Percentiles rank a stretch among this genome's conserved stretches.
Conservation (phyloP, 2,329 filamentous ascomycete genomes). For the Sporothrix pallida region DNA sequence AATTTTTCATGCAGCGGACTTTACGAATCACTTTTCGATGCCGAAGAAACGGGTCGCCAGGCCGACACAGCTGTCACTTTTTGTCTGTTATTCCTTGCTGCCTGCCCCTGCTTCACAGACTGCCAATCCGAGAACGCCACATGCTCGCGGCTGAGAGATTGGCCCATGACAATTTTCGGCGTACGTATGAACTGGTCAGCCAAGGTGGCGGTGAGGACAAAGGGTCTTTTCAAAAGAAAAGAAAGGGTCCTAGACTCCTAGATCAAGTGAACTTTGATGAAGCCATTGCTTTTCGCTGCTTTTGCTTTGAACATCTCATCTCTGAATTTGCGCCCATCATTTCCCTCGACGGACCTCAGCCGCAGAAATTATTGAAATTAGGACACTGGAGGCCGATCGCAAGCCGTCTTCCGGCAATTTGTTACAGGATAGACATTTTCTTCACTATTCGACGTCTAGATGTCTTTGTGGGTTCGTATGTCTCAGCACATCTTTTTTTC, state of each 20-base stretch:
- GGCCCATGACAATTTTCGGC: conserved; percentile 6
- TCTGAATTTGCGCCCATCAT: neutral
- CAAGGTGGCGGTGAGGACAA: conserved; percentile 5
- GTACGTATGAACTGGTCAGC: neutral
- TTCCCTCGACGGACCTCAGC: conserved; percentile 4
- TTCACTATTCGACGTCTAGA: conserved; percentile 1
- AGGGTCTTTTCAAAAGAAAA: neutral
- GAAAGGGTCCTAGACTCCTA: neutral
- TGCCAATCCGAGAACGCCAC: conserved; percentile 19
- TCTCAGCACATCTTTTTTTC: neutral
- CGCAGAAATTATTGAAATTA: conserved; percentile 3
- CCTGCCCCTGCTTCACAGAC: neutral
- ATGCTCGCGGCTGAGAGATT: conserved; percentile 9
- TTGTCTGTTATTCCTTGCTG: neutral
- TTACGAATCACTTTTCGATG: neutral
- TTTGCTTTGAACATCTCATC: neutral
- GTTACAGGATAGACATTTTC: neutral
- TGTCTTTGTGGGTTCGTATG: neutral
- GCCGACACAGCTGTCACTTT: conserved; percentile 6
- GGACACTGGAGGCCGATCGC: neutral
- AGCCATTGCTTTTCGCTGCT: neutral
- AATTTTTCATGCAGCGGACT: neutral
- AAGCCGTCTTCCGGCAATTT: neutral
- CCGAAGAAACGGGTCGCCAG: conserved; percentile 15
- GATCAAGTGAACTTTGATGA: neutral